Evolutionary conservation across 108 stramenopile species (phyloP).

Genomic region (Nannochloropsis gaditana): DNA sequence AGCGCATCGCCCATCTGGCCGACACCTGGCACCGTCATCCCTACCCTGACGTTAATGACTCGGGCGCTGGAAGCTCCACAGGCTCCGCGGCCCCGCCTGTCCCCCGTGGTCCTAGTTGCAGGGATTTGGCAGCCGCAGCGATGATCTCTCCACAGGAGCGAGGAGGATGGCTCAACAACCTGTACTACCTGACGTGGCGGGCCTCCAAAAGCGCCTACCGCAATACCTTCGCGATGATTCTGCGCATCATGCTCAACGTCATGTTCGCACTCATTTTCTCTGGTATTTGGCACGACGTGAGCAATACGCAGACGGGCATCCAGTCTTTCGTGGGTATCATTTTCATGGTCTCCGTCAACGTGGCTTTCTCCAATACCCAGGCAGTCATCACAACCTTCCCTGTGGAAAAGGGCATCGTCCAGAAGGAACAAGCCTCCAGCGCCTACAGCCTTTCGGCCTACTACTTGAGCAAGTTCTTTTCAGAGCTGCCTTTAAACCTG

Average conservation of each 20-base stretch:
- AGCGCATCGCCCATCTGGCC: background rate
- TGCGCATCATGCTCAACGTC: background rate
- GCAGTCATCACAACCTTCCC: slow-evolving; percentile 3
- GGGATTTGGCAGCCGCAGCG: background rate
- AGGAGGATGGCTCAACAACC: background rate
- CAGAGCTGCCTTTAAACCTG: background rate
- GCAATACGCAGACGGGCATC: slow-evolving; percentile 7
- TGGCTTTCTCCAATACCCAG: background rate
- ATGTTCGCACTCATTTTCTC: background rate
- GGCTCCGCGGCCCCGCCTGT: background rate
- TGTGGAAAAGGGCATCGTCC: background rate
- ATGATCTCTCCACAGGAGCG: background rate
- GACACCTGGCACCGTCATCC: background rate
- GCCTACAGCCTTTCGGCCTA: slow-evolving; percentile 9
- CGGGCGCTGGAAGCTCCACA: background rate
- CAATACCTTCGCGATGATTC: background rate
- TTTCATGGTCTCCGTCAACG: background rate
- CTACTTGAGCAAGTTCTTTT: background rate
- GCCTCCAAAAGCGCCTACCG: background rate
- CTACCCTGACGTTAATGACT: background rate
- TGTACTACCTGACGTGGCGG: slow-evolving; percentile 19
- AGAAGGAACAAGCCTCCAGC: slow-evolving; percentile 14
- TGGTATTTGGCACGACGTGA: slow-evolving; percentile 17
- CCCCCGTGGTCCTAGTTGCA: background rate
- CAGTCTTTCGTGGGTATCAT: background rate